Percentiles rank a stretch among this genome's conserved stretches.
phyloP scores from a whole-genome alignment of 306 rosid species.

The Acmispon strigosus region DNA sequence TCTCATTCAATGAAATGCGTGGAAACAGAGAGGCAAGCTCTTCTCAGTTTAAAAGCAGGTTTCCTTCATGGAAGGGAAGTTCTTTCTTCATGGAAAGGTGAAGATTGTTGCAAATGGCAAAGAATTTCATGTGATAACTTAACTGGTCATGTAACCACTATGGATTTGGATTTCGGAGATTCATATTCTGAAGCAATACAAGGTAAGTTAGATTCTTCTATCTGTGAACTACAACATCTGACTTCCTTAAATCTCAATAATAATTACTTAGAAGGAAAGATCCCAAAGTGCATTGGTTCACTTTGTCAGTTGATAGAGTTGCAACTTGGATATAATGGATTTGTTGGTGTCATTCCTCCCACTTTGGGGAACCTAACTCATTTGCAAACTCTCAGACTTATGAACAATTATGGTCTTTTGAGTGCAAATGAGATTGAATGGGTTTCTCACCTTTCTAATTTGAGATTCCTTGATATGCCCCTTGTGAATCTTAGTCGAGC shows the following conservation, averaged over 20 bases:
- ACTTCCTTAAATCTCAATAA: background rate
- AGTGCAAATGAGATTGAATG: slow-evolving; percentile 15
- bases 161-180: background rate
- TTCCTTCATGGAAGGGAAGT: background rate
- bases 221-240: background rate
- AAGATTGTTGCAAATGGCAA: background rate
- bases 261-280: background rate
- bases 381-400: background rate
- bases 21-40: background rate
- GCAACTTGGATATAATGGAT: background rate
- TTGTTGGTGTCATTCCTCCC: background rate
- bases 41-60: background rate
- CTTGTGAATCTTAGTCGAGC: background rate
- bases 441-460: slow-evolving; percentile 9
- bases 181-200: background rate
- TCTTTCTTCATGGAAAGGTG: background rate
- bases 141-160: background rate
- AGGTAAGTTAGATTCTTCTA: background rate
- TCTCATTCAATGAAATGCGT: background rate
- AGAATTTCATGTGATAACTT: background rate
- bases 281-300: background rate
- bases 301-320: background rate
- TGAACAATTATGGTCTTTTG: background rate
- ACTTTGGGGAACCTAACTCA: background rate
- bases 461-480: background rate